A percentile compares a stretch with the other conserved stretches of the same genome.
phyloP scores from a whole-genome alignment of 2,329 filamentous ascomycete genomes.

The Alternaria conjuncta region DNA sequence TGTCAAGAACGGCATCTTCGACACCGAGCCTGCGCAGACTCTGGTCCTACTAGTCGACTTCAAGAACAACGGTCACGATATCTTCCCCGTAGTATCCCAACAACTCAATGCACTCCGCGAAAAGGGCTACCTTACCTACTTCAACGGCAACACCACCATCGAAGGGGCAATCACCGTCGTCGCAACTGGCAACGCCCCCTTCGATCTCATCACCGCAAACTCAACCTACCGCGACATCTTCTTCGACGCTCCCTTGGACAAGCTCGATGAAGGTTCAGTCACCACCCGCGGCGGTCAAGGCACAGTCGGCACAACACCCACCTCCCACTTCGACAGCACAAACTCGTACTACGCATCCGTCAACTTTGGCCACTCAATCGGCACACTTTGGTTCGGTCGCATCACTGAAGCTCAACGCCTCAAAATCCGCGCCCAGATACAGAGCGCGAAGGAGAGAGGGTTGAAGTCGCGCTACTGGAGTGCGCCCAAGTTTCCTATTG shows the following conservation, averaged over 20 bases:
- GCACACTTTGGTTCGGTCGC: slow-evolving; percentile 55
- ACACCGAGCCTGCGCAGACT: slow-evolving; percentile 56
- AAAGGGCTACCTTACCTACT: slow-evolving; percentile 59
- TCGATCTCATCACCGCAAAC: slow-evolving; percentile 55
- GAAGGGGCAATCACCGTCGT: slow-evolving; percentile 59
- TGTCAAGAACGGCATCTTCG: slow-evolving; percentile 57
- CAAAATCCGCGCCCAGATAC: slow-evolving; percentile 59
- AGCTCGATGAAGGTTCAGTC: slow-evolving; percentile 41
- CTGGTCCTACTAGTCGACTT: slow-evolving; percentile 62
- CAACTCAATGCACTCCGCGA: slow-evolving; percentile 58
- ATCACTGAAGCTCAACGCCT: slow-evolving; percentile 56
- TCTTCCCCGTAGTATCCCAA: slow-evolving; percentile 46
- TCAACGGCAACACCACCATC: slow-evolving; percentile 53
- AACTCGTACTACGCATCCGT: slow-evolving; percentile 73
- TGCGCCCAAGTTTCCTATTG: slow-evolving; percentile 62
- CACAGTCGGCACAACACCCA: slow-evolving; percentile 48
- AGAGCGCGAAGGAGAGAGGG: slow-evolving; percentile 58
- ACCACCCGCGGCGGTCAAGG: slow-evolving; percentile 51
- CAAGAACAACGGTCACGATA: slow-evolving; percentile 48
- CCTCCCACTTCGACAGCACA: slow-evolving; percentile 48
- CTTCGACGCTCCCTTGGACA: slow-evolving; percentile 59
- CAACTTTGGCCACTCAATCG: slow-evolving; percentile 63
- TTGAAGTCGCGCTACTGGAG: slow-evolving; percentile 65
- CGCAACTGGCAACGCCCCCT: slow-evolving; percentile 61
- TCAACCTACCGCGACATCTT: slow-evolving; percentile 61